Base-by-base conservation (phyloP, 257 asterid genomes). In the Datura wrightii region DNA sequence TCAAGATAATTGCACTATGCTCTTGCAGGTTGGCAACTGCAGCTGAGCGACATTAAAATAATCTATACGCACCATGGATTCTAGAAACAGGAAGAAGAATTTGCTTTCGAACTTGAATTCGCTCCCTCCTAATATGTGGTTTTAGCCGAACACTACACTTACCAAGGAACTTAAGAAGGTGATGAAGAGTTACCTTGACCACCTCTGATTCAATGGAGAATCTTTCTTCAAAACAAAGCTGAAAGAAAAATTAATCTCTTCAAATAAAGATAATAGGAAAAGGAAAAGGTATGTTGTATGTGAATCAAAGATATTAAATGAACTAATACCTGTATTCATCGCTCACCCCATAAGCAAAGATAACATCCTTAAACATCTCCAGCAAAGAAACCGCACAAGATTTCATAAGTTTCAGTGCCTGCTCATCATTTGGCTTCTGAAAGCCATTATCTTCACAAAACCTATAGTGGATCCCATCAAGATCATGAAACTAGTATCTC, bases 311-410 rank as follows among this genome's bases (percentile, higher is more conserved):
- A 48, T 39, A 36, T 79, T 50, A 70, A 53, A 79, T 37, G 70
- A 69, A 60, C 59, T 70, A 83, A 53, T 88, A 95, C 98, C 97
- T 94, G 93, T 93, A 92, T 82, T 96, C 98, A 86, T 96, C 98
- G 66, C 98, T 96, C 85, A 91, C 97, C 55, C 99, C 99, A 86
- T 96, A 96, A 50, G 97, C 92, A 85, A 96, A 93, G 85, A 96
- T 90, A 70, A 92, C 86, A 84, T 96, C 99, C 79, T 86, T 89
- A 66, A 92, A 93, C 90, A 92, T 96, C 88, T 94, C 97, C 71
- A 93, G 86, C 80, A 92, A 89, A 79, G 91, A 88, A 52, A 89
- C 88, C 0, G 98, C 99, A 89, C 96, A 92, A 83, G 95, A 88
- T 87, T 96, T 96, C 99, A 96, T 96, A 79, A 96, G 92, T 88